Percentiles rank a stretch among this genome's conserved stretches.
phyloP scores from a whole-genome alignment of 257 asterid genomes.

The Cynanchum wilfordii region DNA sequence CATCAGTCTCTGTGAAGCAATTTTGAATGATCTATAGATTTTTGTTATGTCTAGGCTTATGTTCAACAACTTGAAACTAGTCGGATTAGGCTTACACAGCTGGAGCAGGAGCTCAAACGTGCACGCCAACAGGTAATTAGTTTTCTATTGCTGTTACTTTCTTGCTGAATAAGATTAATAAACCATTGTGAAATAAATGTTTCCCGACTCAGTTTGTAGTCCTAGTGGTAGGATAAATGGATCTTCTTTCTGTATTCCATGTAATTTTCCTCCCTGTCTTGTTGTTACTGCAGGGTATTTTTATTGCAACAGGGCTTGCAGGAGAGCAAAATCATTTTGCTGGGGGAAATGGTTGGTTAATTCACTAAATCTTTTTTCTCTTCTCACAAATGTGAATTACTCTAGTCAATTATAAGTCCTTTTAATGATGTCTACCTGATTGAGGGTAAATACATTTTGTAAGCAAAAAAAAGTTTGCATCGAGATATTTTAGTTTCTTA shows the following conservation, averaged over 20 bases:
- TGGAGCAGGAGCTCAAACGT: slow-evolving; percentile 79
- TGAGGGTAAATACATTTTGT: not conserved
- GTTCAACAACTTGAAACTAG: slow-evolving; percentile 92
- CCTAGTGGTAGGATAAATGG: not conserved
- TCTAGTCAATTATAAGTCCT: not conserved
- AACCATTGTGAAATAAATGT: not conserved
- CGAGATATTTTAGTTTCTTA: not conserved
- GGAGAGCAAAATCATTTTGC: slow-evolving; percentile 44
- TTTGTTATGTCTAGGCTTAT: slow-evolving; percentile 55
- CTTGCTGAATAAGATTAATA: not conserved
- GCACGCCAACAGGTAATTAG: slow-evolving; percentile 73
- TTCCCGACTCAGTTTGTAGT: not conserved
- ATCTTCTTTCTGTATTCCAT: not conserved
- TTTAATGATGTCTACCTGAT: not conserved
- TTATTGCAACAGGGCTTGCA: slow-evolving; percentile 35
- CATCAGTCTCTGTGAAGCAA: not conserved
- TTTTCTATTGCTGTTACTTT: not conserved
- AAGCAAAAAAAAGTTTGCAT: too few relatives aligned
- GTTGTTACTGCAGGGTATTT: slow-evolving; percentile 37
- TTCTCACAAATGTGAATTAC: not conserved
- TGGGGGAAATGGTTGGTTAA: slow-evolving; percentile 56
- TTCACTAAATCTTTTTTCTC: not conserved
- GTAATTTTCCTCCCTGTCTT: not conserved
- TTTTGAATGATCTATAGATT: slow-evolving; percentile 15
- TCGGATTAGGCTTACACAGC: slow-evolving; percentile 62